These are phyloP conservation scores for Sclerotinia minor DNA, from an alignment of 2,329 filamentous ascomycete genomes.

Conservation along the genomic window DNA sequence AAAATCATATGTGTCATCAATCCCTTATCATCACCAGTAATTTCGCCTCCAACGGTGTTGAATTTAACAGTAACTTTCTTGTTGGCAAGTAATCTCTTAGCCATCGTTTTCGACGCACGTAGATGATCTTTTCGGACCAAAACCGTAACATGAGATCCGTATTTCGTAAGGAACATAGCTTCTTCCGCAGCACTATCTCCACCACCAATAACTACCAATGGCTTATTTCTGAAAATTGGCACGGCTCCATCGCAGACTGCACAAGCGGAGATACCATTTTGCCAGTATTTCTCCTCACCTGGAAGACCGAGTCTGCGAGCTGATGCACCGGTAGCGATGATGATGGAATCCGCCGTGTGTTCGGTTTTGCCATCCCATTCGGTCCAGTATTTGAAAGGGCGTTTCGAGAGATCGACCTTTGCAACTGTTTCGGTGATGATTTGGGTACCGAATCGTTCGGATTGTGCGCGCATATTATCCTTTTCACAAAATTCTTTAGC, in stretches of 20 bases:
- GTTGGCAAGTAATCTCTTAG: slow-evolving; percentile 75
- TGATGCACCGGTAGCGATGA: slow-evolving; percentile 93
- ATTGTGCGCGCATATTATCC: slow-evolving; percentile 90
- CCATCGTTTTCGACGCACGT: slow-evolving; percentile 89
- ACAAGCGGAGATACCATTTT: slow-evolving; percentile 92
- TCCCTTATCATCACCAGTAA: slow-evolving; percentile 80
- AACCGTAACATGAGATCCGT: slow-evolving; percentile 91
- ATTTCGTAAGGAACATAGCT: slow-evolving; percentile 96
- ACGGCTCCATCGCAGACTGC: slow-evolving; percentile 97
- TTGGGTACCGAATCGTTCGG: slow-evolving; percentile 85
- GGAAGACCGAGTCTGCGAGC: slow-evolving; percentile 78
- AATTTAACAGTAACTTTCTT: slow-evolving; percentile 90
- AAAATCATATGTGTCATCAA: slow-evolving; percentile 87
- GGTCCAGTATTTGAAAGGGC: slow-evolving; percentile 91
- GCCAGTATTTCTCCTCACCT: slow-evolving; percentile 96
- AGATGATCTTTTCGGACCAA: slow-evolving; percentile 85
- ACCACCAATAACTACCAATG: slow-evolving; percentile 90
- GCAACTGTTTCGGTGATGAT: slow-evolving; percentile 92
- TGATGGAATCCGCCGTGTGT: slow-evolving; percentile 87
- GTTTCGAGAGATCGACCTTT: slow-evolving; percentile 77
- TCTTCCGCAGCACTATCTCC: slow-evolving; percentile 97
- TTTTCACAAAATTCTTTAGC: slow-evolving; percentile 24
- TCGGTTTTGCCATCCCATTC: slow-evolving; percentile 81
- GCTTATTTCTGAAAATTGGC: slow-evolving; percentile 96
- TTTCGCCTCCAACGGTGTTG: slow-evolving; percentile 78